Conservation (phyloP, 1,284 basidiomycete genomes). For the Dichomitus squalens region DNA sequence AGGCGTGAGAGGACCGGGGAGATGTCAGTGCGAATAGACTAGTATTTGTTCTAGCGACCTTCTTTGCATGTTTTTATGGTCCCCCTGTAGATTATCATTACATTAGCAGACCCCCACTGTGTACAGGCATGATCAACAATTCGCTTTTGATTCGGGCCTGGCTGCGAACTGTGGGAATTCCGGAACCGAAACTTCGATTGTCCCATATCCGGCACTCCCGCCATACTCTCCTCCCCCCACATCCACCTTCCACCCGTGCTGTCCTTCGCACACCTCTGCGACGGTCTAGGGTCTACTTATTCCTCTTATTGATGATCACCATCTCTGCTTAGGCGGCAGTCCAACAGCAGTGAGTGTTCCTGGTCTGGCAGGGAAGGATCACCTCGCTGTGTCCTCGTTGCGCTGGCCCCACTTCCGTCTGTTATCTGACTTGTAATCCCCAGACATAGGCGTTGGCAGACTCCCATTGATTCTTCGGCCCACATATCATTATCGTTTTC, state of each 20-base stretch:
- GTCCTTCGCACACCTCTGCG: conserved; percentile 7
- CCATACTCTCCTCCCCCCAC: conserved; percentile 10
- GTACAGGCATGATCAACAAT: not conserved
- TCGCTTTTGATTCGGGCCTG: too few species aligned
- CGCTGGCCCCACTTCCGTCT: conserved; percentile 29
- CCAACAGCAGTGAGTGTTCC: conserved; percentile 19
- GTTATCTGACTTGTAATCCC: conserved; percentile 22
- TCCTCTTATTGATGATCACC: conserved; percentile 23
- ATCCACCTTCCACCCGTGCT: conserved; percentile 4
- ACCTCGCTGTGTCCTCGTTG: conserved; percentile 44
- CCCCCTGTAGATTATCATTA: conserved; percentile 15
- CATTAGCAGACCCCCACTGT: conserved; percentile 3
- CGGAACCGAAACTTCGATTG: too few species aligned
- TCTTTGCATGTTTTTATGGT: not conserved
- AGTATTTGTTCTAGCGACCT: conserved; percentile 18
- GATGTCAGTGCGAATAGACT: conserved; percentile 19
- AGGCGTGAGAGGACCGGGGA: conserved; percentile 7
- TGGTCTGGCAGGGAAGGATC: conserved; percentile 28
- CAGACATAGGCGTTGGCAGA: conserved; percentile 25
- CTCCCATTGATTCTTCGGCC: conserved; percentile 20
- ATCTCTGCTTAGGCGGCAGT: conserved; percentile 17
- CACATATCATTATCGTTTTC: conserved; percentile 28
- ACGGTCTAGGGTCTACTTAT: conserved; percentile 12
- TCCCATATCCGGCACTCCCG: too few species aligned
- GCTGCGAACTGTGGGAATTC: too few species aligned